Percentiles rank a stretch among this genome's conserved stretches.
Conservation (phyloP, 2,329 filamentous ascomycete species). For the Claviceps sorghi region DNA sequence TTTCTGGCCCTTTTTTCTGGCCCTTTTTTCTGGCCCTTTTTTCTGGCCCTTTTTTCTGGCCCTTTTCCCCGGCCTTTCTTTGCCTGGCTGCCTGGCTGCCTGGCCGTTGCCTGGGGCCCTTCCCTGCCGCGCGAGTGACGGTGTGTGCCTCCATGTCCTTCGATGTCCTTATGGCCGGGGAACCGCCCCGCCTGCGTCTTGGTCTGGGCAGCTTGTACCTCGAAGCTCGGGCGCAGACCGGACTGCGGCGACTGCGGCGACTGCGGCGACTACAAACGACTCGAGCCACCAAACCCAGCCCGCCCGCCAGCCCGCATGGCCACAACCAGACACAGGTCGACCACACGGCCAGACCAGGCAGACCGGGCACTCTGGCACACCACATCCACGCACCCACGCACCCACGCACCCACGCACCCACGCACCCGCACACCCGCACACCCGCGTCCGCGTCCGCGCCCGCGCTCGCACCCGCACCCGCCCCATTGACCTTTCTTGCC, state of each 20-base stretch:
- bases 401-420: neutral
- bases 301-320: neutral
- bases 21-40: too few relatives aligned
- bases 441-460: conserved; percentile 5
- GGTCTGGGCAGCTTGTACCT: too few relatives aligned
- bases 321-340: neutral
- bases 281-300: neutral
- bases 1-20: too few relatives aligned
- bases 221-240: neutral
- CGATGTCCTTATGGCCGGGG: too few relatives aligned
- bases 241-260: neutral
- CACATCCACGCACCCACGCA: too few relatives aligned
- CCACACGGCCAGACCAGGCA: too few relatives aligned
- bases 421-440: neutral
- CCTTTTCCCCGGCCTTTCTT: conserved; percentile 5
- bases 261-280: neutral
- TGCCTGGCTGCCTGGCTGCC: conserved; percentile 7
- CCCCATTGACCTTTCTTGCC: conserved; percentile 1
- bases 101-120: too few relatives aligned
- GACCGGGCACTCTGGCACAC: too few relatives aligned
- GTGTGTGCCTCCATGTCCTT: too few relatives aligned
- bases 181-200: neutral
- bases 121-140: too few relatives aligned
- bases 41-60: too few relatives aligned
- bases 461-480: conserved; percentile 4